phyloP scores from a whole-genome alignment of 352 stramenopile genomes.

The Pythium pectinolyticum region DNA sequence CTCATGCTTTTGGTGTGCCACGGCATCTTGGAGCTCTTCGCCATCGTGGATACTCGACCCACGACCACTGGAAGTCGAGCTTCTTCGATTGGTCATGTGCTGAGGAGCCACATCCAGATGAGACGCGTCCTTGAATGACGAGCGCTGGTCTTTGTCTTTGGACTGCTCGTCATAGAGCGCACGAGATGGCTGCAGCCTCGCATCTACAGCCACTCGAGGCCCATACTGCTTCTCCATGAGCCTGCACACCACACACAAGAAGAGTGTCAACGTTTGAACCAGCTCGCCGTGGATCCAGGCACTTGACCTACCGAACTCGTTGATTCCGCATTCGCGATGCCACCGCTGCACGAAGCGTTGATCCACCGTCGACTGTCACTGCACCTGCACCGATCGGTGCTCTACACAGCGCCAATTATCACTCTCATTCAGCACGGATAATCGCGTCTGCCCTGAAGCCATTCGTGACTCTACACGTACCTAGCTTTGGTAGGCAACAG shows the following conservation, averaged over 20 bases:
- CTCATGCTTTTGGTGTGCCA: slow-evolving; percentile 78
- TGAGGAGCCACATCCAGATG: neutral
- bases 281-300: too few species aligned
- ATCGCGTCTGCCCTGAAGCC: too few species aligned
- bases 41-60: slow-evolving; percentile 30
- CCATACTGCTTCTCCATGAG: slow-evolving; percentile 84
- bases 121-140: slow-evolving; percentile 6
- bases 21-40: slow-evolving; percentile 52
- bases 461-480: too few species aligned
- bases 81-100: slow-evolving; percentile 15
- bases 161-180: neutral
- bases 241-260: too few species aligned
- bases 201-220: slow-evolving; percentile 38
- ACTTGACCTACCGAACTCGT: slow-evolving; percentile 55
- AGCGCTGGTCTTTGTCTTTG: neutral
- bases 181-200: slow-evolving; percentile 24
- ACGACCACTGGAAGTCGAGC: slow-evolving; percentile 19
- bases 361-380: slow-evolving; percentile 71
- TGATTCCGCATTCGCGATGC: slow-evolving; percentile 85
- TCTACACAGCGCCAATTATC: slow-evolving; percentile 29
- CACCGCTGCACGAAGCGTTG: slow-evolving; percentile 72
- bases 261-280: too few species aligned
- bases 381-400: slow-evolving; percentile 54
- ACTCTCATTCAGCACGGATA: too few species aligned
- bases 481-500: slow-evolving; percentile 69